Base-by-base conservation (phyloP, 495 filamentous ascomycete species). In the Neurospora hispaniola region DNA sequence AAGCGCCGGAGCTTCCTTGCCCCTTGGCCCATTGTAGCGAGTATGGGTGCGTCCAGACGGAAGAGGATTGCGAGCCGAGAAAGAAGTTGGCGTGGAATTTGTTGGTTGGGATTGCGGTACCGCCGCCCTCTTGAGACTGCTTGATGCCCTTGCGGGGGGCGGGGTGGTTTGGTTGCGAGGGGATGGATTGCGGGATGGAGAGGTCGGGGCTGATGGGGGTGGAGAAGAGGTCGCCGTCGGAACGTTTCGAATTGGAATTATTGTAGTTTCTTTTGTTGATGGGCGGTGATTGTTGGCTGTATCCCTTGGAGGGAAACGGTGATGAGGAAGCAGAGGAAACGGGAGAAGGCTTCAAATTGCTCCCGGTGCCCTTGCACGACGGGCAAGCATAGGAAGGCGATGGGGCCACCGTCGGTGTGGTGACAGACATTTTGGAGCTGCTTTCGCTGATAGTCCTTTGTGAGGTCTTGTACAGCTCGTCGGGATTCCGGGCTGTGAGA, bases 61-160 rank as follows among this genome's bases (percentile, higher is more conserved):
- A 85, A 44, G 87, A 86, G 5, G 82, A 87, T 80, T 97, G 94
- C 68, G 81, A 86, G 4, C 90, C 93, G 3, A 98, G 83, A 77
- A 95, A 96, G 75, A 97, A 89, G 69, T 96, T 97, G 70, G 89
- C 89, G 77, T 97, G 97, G 80, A 97, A 99, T 76, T 97, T 98
- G 78, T 98, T 96, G 14, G 94, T 96, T 70, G 88, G 83, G 74
- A 93, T 86, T 0, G 91, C 91, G 7, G 91, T n/a, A 0, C 18
- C 6, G 39, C 7, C 4, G 2, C 76, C 80, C 54, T 16, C 23
- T 62, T 62, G 54, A 3, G 81, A 79, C 23, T 87, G 82, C 69
- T 59, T 72, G 72, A 84, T 82, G 38, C 81, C 83, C 18, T 79
- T 74, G 18, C 83, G 79, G 35, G 81, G 76, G 14, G 83, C 79